phyloP scores from a whole-genome alignment of 441 rosid species.

The Croton laevigatus region DNA sequence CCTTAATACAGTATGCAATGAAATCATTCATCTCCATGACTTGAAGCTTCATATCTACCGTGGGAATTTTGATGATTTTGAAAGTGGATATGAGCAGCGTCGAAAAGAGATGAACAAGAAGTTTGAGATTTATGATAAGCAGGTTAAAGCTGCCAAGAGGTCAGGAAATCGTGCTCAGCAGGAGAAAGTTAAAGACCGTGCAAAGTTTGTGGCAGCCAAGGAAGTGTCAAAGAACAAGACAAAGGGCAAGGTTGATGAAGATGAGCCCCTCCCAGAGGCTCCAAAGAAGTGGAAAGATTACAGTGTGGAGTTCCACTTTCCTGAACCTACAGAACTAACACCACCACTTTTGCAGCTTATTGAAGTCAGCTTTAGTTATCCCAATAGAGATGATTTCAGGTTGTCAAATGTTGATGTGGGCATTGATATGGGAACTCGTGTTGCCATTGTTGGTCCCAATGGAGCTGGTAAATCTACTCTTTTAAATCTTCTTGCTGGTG shows the following conservation, averaged over 20 bases:
- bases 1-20: conserved; percentile 86
- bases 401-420: conserved; percentile 82
- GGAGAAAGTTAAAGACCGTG: conserved; percentile 48
- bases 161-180: conserved; percentile 76
- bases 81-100: conserved; percentile 54
- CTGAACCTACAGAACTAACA: conserved; percentile 91
- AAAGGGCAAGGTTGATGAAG: conserved; percentile 73
- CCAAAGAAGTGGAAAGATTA: conserved; percentile 88
- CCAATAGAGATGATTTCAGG: conserved; percentile 71
- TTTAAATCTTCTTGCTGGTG: conserved; percentile 91
- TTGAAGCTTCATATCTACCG: conserved; percentile 73
- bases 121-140: conserved; percentile 55
- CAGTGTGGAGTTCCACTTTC: conserved; percentile 88
- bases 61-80: conserved; percentile 83
- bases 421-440: conserved; percentile 93
- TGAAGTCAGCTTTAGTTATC: conserved; percentile 84
- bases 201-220: conserved; percentile 35
- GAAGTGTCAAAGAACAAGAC: conserved; percentile 48
- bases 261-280: conserved; percentile 61
- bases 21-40: conserved; percentile 88
- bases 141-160: conserved; percentile 74
- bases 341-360: conserved; percentile 87
- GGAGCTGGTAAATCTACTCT: conserved; percentile 96
- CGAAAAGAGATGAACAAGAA: conserved; percentile 46
- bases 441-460: conserved; percentile 89